Base-by-base conservation (phyloP, 2,329 filamentous ascomycete genomes). In the Emmonsiellopsis sp. region DNA sequence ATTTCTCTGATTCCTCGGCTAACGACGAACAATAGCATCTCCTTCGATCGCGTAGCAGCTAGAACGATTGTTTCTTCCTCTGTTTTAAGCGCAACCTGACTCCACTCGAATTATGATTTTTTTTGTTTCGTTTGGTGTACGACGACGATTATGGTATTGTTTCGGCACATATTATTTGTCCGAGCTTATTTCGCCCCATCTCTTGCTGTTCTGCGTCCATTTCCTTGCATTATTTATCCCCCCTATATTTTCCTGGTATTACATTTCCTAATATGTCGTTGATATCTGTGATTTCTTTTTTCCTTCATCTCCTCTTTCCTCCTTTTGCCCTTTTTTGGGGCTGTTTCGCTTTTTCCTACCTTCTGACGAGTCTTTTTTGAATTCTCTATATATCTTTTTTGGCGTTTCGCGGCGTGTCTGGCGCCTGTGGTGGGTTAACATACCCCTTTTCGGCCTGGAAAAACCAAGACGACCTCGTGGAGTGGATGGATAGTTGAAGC, bases 41-140 rank as follows among this genome's bases (percentile, higher is more conserved):
- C 55, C 64, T 77, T 58, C 71, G 75, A 57, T 76, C 75, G 54
- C 75, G 77, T 61, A 78, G 75, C 65, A 74, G 71, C 61, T 78
- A 66, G 73, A 58, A 5, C 31, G n/a, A 20, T n/a, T 30, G 13
- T 45, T 32, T 34, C 38, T 43, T 37, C 40, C 20, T 30, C 35
- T 32, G 26, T 32, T 16, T 42, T 9, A 44, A 38, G 34, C 10
- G 45, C 38, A 30, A 32, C 40, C 7, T 32, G 13, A 45, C 45
- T 46, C 47, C 31, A 1, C n/a, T 7, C 11, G 26, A n/a, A 31
- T 49, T 40, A 49, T 38, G 46, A 47, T 15, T 34, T 47, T 45
- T 37, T 49, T 44, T 31, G 38, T 43, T 37, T 35, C 51, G 16
- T 48, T 59, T 16, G 38, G 48, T 43, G 48, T 51, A 51, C 16